phyloP scores from a whole-genome alignment of 441 rosid species.

The Erysimum cheiri region DNA sequence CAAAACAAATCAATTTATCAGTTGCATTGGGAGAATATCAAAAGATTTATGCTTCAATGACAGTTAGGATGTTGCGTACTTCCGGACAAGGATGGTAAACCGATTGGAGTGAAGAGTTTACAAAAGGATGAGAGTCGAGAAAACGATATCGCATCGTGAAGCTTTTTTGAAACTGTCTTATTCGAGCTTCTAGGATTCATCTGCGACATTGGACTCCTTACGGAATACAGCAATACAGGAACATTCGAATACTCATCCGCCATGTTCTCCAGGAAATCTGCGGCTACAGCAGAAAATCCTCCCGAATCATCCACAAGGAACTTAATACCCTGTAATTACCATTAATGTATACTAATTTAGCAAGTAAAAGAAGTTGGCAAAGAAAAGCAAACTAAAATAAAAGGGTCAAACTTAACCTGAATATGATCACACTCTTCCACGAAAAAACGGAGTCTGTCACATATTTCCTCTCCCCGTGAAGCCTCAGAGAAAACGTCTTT shows the following conservation, averaged over 20 bases:
- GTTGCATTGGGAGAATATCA: constrained; percentile 12
- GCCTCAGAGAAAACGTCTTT: constrained; percentile 66
- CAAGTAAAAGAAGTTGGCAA: not conserved
- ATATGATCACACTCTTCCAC: constrained; percentile 92
- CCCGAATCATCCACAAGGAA: constrained; percentile 89
- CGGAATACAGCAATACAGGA: constrained; percentile 79
- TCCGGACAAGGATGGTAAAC: constrained; percentile 68
- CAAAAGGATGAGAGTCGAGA: constrained; percentile 69
- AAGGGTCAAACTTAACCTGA: constrained; percentile 55
- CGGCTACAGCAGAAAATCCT: constrained; percentile 83
- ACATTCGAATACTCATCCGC: constrained; percentile 79
- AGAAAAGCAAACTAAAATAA: not conserved
- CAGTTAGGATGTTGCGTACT: constrained; percentile 51
- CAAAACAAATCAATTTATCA: constrained; percentile 12
- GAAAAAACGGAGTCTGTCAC: constrained; percentile 81
- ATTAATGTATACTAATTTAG: not conserved
- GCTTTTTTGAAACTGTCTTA: constrained; percentile 57
- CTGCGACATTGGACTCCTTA: constrained; percentile 61
- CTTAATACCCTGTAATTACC: constrained; percentile 73
- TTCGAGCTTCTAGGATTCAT: constrained; percentile 49
- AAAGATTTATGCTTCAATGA: not conserved
- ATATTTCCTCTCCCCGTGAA: constrained; percentile 74
- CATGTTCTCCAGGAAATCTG: constrained; percentile 75
- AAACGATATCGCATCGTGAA: constrained; percentile 87
- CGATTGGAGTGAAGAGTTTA: constrained; percentile 77